These are phyloP conservation scores for Eucalyptus urophylla DNA, from an alignment of 345 rosid species.

Conservation along the genomic window DNA sequence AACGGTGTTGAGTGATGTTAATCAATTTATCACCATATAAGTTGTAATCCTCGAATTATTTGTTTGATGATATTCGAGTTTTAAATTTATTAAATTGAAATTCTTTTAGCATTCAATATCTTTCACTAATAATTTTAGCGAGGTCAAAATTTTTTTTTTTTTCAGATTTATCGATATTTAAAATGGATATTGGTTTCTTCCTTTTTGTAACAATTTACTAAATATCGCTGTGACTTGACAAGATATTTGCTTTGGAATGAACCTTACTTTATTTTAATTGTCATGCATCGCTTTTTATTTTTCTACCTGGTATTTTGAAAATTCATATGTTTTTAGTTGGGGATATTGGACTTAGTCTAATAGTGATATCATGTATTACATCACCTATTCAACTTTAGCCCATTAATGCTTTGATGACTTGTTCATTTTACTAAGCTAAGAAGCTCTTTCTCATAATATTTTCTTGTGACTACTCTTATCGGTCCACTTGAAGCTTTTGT, in stretches of 20 bases:
- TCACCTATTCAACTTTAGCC: background rate
- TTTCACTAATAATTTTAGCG: background rate
- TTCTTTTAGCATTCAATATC: too few species aligned
- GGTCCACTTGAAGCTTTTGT: background rate
- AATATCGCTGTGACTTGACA: background rate
- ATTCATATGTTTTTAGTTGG: background rate
- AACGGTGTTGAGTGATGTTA: too few species aligned
- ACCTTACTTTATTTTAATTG: too few species aligned
- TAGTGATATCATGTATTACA: too few species aligned
- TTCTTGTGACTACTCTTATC: background rate
- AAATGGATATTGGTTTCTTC: background rate
- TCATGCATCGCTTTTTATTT: too few species aligned
- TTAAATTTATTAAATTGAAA: background rate
- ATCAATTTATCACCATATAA: too few species aligned
- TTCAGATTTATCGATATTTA: too few species aligned
- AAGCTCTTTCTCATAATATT: background rate
- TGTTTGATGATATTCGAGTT: too few species aligned
- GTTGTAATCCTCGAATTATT: too few species aligned
- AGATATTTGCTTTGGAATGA: background rate
- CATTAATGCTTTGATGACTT: background rate
- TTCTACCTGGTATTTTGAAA: background rate
- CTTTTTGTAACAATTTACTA: too few species aligned
- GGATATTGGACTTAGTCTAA: too few species aligned
- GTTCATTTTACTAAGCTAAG: background rate
- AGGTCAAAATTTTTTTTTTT: background rate